A percentile compares a stretch with the other conserved stretches of the same genome.
Evolutionary conservation across 1,284 basidiomycete genomes (phyloP).

Genomic region (Ceratobasidium sp.): DNA sequence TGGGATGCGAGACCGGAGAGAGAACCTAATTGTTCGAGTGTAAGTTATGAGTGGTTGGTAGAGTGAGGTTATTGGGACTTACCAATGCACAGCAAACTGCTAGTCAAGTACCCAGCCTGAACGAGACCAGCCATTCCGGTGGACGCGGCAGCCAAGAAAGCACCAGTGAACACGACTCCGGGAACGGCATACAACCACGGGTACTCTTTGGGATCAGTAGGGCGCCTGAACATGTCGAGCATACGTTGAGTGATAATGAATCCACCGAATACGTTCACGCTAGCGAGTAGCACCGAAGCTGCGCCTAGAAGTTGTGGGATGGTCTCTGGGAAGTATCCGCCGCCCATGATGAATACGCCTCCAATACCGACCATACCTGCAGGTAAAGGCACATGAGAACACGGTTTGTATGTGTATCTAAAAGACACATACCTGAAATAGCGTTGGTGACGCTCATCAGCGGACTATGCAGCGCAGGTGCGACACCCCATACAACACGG

Average conservation of each 20-base stretch:
- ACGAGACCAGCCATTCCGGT: constrained; percentile 86
- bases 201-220: constrained; percentile 86
- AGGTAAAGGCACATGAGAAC: constrained; percentile 39
- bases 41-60: background rate
- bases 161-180: constrained; percentile 80
- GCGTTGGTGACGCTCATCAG: constrained; percentile 55
- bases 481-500: constrained; percentile 87
- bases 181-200: constrained; percentile 82
- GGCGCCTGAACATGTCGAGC: constrained; percentile 89
- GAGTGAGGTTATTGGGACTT: constrained; percentile 46
- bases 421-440: constrained; percentile 60
- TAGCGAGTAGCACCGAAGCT: constrained; percentile 80
- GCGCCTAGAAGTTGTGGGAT: constrained; percentile 81
- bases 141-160: constrained; percentile 79
- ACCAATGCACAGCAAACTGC: constrained; percentile 85
- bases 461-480: constrained; percentile 74
- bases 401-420: too few relatives aligned
- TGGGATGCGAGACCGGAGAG: constrained; percentile 79
- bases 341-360: constrained; percentile 88
- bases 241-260: constrained; percentile 87
- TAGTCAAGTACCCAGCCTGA: constrained; percentile 83
- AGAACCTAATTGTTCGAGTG: constrained; percentile 61
- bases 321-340: constrained; percentile 82
- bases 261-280: constrained; percentile 85
- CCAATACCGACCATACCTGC: constrained; percentile 81